phyloP scores from a whole-genome alignment of 2,329 filamentous ascomycete genomes.

The Laburnicola sp. region DNA sequence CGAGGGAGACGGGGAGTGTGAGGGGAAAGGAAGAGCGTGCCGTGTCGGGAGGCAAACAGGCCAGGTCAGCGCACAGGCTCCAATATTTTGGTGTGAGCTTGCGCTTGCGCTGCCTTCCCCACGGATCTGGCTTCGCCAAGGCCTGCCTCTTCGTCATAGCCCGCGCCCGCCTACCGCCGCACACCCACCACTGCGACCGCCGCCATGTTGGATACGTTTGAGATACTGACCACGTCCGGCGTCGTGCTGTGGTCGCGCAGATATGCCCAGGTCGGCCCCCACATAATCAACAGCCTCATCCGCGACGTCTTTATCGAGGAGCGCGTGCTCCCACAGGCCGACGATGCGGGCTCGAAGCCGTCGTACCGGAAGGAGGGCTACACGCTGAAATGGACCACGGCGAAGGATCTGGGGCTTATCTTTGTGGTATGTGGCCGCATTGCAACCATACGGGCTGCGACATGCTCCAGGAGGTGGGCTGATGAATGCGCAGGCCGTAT shows the following conservation, averaged over 20 bases:
- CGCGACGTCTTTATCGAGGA: conserved; percentile 98
- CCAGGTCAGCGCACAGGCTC: conserved; percentile 8
- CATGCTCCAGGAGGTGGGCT: neutral
- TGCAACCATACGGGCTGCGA: neutral
- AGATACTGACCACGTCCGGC: conserved; percentile 92
- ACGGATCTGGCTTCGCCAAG: conserved; percentile 25
- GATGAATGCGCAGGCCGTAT: conserved; percentile 71
- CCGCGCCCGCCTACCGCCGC: conserved; percentile 6
- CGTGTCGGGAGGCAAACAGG: conserved; percentile 1
- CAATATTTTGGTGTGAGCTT: conserved; percentile 7
- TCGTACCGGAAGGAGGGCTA: conserved; percentile 90
- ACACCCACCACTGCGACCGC: neutral
- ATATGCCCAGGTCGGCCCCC: conserved; percentile 76
- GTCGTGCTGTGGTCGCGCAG: conserved; percentile 95
- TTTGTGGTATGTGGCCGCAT: conserved; percentile 74
- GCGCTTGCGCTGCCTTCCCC: conserved; percentile 10
- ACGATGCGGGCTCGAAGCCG: conserved; percentile 66
- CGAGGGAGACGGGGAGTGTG: neutral
- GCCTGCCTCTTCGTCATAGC: conserved; percentile 36
- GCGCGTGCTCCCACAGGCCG: conserved; percentile 66
- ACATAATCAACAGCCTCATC: conserved; percentile 92
- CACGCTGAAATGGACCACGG: conserved; percentile 89
- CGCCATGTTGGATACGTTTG: conserved; percentile 90
- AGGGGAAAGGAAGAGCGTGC: neutral
- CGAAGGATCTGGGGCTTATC: conserved; percentile 90